Base-by-base conservation (phyloP, 2,329 filamentous ascomycete genomes). In the Verticillium alfalfae region DNA sequence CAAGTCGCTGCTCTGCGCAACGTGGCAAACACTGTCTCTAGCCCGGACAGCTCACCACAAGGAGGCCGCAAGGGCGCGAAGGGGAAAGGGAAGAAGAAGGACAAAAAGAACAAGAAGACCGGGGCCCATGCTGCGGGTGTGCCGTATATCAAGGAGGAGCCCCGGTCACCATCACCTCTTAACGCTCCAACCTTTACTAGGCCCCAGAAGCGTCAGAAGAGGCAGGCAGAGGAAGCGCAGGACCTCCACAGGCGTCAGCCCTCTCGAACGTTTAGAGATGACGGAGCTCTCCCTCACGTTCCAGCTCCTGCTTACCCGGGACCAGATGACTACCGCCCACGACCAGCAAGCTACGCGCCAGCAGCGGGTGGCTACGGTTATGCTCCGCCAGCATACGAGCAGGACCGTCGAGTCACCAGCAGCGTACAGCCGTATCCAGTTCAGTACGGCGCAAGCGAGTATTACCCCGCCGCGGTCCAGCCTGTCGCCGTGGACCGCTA, bases 111-210 rank as follows among this genome's bases (percentile, higher is more conserved):
- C 70, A 79, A 78, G 67, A 81, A 79, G 74, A 78, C 78, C 52
- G 83, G 83, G 63, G 76, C 73, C 67, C 78, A 78, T 76, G 78
- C 73, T 70, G 75, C 72, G 58, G 81, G 82, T 64, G 70, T 79
- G 38, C 83, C 85, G 10, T 80, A 81, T 65, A 87, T 89, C 67
- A 90, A 89, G 68, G 75, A 81, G 31, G 87, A 90, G 69, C 87
- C 87, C n/a, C 80, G 78, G 57, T 89, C 87, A 2, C 82, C 84
- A 1, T 88, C 86, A 7, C 86, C 85, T 9, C 72, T 87, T 58
- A 76, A 76, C 63, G 80, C 80, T 18, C 80, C 80, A 22, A 77
- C 82, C n/a, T 79, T 81, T 63, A 72, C 79, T 37, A 80, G 84
- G 57, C 82, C 86, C 10, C 77, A 76, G 66, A 89, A 88, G 70